Percentiles rank a stretch among this genome's conserved stretches.
Conservation (phyloP, 495 filamentous ascomycete species). For the Geoglossum glabrum region DNA sequence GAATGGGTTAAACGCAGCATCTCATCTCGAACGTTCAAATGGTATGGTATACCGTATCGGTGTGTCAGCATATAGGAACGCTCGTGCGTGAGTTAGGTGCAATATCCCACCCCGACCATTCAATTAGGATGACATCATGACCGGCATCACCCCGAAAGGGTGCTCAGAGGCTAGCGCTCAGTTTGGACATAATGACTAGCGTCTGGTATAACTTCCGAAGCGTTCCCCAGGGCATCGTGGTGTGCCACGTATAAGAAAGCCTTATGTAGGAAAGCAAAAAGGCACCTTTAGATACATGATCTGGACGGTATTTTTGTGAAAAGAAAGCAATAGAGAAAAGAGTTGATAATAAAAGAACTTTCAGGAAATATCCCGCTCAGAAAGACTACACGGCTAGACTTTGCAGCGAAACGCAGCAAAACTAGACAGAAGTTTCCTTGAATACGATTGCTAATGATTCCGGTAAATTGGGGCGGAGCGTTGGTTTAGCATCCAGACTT, state of each 20-base stretch:
- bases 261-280: neutral
- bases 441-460: neutral
- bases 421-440: neutral
- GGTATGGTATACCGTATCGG: too few species aligned
- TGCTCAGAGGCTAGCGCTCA: too few species aligned
- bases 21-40: too few species aligned
- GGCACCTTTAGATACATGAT: neutral
- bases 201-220: neutral
- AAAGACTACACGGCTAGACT: neutral
- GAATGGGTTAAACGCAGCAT: too few species aligned
- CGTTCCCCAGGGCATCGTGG: neutral
- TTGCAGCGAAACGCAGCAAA: neutral
- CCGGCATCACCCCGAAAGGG: too few species aligned
- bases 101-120: too few species aligned
- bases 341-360: neutral
- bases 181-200: neutral
- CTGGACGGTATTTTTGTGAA: neutral
- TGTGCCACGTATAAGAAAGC: neutral
- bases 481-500: conserved; percentile 9
- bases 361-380: neutral
- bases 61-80: too few species aligned
- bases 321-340: neutral
- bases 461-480: neutral
- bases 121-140: too few species aligned
- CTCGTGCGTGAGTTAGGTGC: too few species aligned